Base-by-base conservation (phyloP, 1,284 basidiomycete genomes). In the Heterobasidion irregulare region DNA sequence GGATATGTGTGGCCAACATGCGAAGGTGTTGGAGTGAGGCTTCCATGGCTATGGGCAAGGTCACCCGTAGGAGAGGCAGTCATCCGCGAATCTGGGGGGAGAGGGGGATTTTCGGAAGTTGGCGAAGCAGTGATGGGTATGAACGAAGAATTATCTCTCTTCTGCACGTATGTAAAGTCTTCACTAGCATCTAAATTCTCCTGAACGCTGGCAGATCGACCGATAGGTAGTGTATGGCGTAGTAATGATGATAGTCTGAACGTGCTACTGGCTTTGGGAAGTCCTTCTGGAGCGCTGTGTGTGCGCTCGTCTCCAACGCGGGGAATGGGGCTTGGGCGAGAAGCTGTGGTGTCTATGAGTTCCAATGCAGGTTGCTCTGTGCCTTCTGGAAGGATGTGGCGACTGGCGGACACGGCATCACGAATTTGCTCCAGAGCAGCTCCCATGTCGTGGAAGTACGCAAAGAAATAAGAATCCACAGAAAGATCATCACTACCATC, bases 381-480 rank as follows among this genome's bases (percentile, higher is more conserved):
- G 36, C 62, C 63, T 18, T 75, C 71, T 7, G 76, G 70, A 19
- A 71, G 57, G 2, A 67, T 72, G 38, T 82, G 80, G 62, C 82
- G 77, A 2, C 56, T 55, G 36, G 75, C 73, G 53, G 80, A 77
- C 41, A 95, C 80, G 8, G 82, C 82, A 56, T 86, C 80, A 41
- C 89, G 83, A 57, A 97, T 92, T 65, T 87, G 81, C 48, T 87
- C 83, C 55, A 93, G 76, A 0, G 92, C 90, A 35, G 71, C 75
- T 9, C 85, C 75, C 50, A 92, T 76, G 68, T 94, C 83, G 60
- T 85, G 83, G 69, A 97, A 95, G 66, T 95, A 96, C 12, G 93
- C 92, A 67, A 94, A 93, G 71, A 92, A 94, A 70, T 96, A 97
- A 12, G 92, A 94, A 69, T 96, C 93, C 49, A 92, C 70, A 0